Evolutionary conservation across 768 basidiomycete genomes (phyloP), one percentile per base, ranked within the genome.

Genomic region (Porpolomopsis calyptriformis): DNA sequence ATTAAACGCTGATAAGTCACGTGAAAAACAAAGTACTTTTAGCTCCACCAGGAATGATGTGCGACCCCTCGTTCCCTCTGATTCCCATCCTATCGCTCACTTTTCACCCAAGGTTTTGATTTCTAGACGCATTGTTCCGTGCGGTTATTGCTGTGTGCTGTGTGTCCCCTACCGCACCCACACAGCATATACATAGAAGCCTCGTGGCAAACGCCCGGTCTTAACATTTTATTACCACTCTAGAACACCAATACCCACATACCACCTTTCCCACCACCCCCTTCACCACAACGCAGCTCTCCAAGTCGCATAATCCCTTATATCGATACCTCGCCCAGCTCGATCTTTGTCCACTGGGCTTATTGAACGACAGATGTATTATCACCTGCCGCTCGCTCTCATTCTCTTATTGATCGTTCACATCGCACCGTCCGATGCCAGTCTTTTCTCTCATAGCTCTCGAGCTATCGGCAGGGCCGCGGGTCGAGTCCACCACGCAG

Each of bases 401-500:
- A 48, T 66, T 43, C 60, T 70, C 26, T 53, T 72, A 47, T 55
- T 65, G 42, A 40, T 63, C n/a, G n/a, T n/a, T 44, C 58, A 68
- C 40, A 39, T 52, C 26, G 50, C 57, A 19, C 43, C 53, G 22
- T 55, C 59, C 27, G 43, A 54, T 2, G 62, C 63, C 7, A 60
- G 60, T 22, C 58, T 72, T 42, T 49, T 72, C 55, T 63, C 64
- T 53, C 63, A 72, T 54, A 48, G 47, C 14, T 37, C 45, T 20
- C 35, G 38, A n/a, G 36, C 34, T 16, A 36, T 46, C 10, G 34
- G 35, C 36, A 25, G 35, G 22, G 65, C 69, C 43, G 53, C 76
- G 16, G 64, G 67, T 40, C 68, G 62, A 25, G 68, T 72, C 25
- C 82, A 82, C 56, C 67, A 64, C 23, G 65, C 68, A 48, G 81